phyloP scores from a whole-genome alignment of 2,329 filamentous ascomycete genomes.

The Phialophora tarda region DNA sequence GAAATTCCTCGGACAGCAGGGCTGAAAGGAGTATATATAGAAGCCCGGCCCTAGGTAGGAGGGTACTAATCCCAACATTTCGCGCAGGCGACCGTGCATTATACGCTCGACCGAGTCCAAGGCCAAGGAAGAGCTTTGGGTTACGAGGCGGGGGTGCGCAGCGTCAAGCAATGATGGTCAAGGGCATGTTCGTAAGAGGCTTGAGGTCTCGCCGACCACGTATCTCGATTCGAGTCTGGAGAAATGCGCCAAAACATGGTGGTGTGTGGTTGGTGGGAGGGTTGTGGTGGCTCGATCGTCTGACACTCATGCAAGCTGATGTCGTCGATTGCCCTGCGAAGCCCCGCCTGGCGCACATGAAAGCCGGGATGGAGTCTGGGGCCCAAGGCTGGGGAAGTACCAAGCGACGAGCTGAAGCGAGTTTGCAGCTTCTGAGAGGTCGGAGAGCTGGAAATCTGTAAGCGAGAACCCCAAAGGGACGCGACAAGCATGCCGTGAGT shows the following conservation, averaged over 20 bases:
- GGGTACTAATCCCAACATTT: background rate
- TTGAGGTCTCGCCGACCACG: slow-evolving; percentile 8
- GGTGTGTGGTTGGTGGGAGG: slow-evolving; percentile 14
- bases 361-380: background rate
- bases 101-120: slow-evolving; percentile 2
- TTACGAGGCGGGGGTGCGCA: slow-evolving; percentile 11
- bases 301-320: slow-evolving; percentile 17
- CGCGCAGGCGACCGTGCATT: slow-evolving; percentile 4
- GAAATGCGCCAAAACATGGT: slow-evolving; percentile 3
- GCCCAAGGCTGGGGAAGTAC: slow-evolving; percentile 24
- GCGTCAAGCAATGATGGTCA: slow-evolving; percentile 11
- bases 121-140: slow-evolving; percentile 9
- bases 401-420: slow-evolving; percentile 22
- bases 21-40: slow-evolving; percentile 11
- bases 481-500: background rate
- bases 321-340: background rate
- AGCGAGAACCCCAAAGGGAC: slow-evolving; percentile 13
- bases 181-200: slow-evolving; percentile 15
- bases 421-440: slow-evolving; percentile 18
- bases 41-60: background rate
- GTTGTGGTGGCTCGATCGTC: slow-evolving; percentile 15
- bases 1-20: background rate
- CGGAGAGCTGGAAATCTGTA: slow-evolving; percentile 14
- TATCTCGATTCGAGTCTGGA: slow-evolving; percentile 8
- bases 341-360: slow-evolving; percentile 9